Evolutionary conservation across 208 protist species (phyloP).

Genomic region (Trichomonas vaginalis): DNA sequence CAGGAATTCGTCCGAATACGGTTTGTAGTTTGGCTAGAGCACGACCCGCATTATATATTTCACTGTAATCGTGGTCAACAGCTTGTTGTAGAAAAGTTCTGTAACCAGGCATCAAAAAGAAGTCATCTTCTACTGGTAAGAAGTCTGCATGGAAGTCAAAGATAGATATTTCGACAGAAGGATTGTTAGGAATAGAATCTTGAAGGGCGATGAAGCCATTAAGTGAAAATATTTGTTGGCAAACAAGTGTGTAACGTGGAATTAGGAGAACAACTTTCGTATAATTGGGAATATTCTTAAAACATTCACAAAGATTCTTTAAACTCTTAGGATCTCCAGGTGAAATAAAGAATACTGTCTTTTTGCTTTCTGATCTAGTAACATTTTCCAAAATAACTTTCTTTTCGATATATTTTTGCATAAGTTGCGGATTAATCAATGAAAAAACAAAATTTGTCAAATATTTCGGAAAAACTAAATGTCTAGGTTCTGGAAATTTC

Average conservation of each 20-base stretch:
- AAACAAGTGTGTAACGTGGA: neutral
- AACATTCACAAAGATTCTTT: neutral
- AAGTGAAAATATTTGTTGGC: neutral
- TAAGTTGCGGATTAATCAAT: neutral
- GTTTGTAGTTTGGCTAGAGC: neutral
- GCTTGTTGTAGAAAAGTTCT: neutral
- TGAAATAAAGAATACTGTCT: neutral
- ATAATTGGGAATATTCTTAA: neutral
- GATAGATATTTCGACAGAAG: neutral
- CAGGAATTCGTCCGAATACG: neutral
- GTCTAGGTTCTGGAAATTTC: neutral
- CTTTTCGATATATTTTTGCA: neutral
- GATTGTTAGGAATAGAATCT: neutral
- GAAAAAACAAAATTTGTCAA: neutral
- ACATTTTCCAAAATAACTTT: neutral
- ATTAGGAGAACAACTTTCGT: neutral
- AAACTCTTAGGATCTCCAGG: neutral
- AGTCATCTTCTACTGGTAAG: neutral
- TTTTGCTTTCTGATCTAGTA: neutral
- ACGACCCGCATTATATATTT: neutral
- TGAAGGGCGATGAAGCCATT: neutral
- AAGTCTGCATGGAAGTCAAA: conserved; percentile 11
- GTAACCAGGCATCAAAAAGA: conserved; percentile 7
- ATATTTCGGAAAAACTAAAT: neutral
- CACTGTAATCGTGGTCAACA: conserved; percentile 1